Evolutionary conservation across 202 grass and related monocot species (phyloP).

Genomic region (Schoenoplectus tabernaemontani): DNA sequence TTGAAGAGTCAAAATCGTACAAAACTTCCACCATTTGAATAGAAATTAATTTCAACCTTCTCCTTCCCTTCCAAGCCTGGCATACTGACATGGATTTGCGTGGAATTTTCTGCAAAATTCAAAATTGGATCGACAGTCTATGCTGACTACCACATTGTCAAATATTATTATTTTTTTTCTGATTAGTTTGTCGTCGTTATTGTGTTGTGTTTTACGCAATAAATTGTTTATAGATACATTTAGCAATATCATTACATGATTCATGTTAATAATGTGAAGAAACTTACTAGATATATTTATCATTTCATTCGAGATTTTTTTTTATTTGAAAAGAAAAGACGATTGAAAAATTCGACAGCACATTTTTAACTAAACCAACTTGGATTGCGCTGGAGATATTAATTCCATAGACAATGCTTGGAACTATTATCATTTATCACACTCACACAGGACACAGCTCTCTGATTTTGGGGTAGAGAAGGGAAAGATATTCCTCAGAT

Average conservation of each 20-base stretch:
- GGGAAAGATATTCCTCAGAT: not conserved
- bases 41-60: not conserved
- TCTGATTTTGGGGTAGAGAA: not conserved
- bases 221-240: not conserved
- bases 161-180: not conserved
- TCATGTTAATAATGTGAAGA: not conserved
- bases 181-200: not conserved
- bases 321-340: no score
- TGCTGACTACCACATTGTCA: not conserved
- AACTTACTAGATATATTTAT: no score
- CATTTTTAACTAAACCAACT: not conserved
- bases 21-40: not conserved
- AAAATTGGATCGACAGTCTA: not conserved
- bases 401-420: not conserved
- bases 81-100: not conserved
- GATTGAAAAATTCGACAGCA: no score
- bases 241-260: not conserved
- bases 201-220: not conserved
- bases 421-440: not conserved
- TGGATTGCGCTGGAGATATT: not conserved
- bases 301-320: no score
- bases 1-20: no score
- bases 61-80: not conserved
- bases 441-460: no score
- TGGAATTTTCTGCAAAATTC: not conserved